These are phyloP conservation scores for Suhomyces pyralidae DNA, from an alignment of 805 yeast species.

Conservation along the genomic window DNA sequence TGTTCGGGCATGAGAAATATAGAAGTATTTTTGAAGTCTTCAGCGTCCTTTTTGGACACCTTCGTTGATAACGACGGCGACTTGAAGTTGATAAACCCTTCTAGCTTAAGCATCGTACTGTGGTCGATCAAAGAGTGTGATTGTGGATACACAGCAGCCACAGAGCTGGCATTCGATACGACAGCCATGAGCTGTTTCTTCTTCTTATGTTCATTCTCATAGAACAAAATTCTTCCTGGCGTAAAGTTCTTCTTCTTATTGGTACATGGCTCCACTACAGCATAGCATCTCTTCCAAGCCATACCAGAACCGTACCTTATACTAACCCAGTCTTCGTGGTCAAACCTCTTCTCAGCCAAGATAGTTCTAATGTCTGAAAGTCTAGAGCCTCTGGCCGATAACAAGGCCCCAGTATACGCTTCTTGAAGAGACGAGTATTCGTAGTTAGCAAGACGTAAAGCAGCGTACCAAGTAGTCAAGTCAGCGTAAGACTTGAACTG, in stretches of 20 bases:
- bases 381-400: constrained; percentile 87
- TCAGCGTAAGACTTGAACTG: constrained; percentile 69
- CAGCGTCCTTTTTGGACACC: constrained; percentile 26
- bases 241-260: constrained; percentile 45
- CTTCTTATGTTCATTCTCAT: constrained; percentile 73
- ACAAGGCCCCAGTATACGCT: constrained; percentile 92
- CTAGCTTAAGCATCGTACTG: constrained; percentile 84
- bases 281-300: constrained; percentile 96
- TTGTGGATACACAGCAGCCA: constrained; percentile 92
- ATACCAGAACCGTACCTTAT: constrained; percentile 95
- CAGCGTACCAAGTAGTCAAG: constrained; percentile 75
- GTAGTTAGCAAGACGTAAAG: constrained; percentile 73
- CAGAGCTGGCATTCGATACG: constrained; percentile 62
- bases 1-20: constrained; percentile 45
- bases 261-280: constrained; percentile 75
- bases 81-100: constrained; percentile 68
- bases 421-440: constrained; percentile 86
- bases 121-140: constrained; percentile 76
- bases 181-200: constrained; percentile 77
- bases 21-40: constrained; percentile 40
- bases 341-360: constrained; percentile 78
- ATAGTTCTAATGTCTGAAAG: constrained; percentile 84
- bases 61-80: constrained; percentile 39
- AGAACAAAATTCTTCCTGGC: constrained; percentile 74
- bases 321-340: constrained; percentile 91